Base-by-base conservation (phyloP, 768 basidiomycete genomes). In the Trametes cinnabarina region DNA sequence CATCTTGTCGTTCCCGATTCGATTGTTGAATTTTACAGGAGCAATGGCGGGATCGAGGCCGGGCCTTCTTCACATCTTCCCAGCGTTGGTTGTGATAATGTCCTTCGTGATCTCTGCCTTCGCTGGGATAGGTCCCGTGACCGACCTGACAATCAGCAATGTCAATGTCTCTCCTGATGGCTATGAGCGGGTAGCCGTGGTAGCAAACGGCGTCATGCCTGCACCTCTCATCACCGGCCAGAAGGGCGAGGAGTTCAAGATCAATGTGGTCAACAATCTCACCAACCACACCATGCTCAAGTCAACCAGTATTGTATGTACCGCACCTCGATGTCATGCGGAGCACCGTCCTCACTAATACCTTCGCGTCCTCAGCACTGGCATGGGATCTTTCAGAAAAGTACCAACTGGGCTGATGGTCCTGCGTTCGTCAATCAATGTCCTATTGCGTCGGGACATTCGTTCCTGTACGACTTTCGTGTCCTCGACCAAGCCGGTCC, bases 311-410 rank as follows among this genome's bases (percentile, higher is more conserved):
- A 60, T 65, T 25, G 64, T 65, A 19, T 22, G 62, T 41, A 32
- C 30, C 30, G 6, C 30, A 32, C 7, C 6, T 32, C 30, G 30
- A 32, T n/a, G n/a, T n/a, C n/a, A n/a, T n/a, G n/a, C n/a, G 30
- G 12, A 32, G 30, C 12, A 32, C 30, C 7, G n/a, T n/a, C 30
- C 30, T 7, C 32, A 8, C 44, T 7, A 28, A 12, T 19, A 20
- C 15, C 6, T n/a, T 10, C 15, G 12, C 20, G 40, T 28, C 30
- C 9, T 15, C 30, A 68, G 66, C 66, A 68, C 32, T 81, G 80
- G 80, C 80, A 81, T 51, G 80, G 80, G 3, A 37, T 81, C 19
- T 76, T 75, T 56, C 80, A 81, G 60, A 52, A 68, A 6, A 69
- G 71, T 15, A 70, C 73, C 4, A 77, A 76, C 8, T 69, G 74